Conservation (phyloP, 2,329 filamentous ascomycete species). For the Colletotrichum chlorophyti region DNA sequence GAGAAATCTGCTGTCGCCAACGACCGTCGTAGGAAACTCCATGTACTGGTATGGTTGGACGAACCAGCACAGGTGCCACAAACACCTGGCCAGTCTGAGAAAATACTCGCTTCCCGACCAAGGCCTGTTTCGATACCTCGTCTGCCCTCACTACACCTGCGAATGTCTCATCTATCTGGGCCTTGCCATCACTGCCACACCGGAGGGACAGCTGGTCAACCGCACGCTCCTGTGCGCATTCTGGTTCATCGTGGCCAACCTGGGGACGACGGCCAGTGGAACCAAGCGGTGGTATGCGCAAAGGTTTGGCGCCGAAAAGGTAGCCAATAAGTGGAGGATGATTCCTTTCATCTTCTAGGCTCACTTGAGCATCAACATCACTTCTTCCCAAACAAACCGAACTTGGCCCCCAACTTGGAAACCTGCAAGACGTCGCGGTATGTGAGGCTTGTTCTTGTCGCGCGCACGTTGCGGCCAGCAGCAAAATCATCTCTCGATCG, state of each 20-base stretch:
- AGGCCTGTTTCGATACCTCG: conserved; percentile 72
- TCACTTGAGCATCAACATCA: conserved; percentile 36
- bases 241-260: conserved; percentile 78
- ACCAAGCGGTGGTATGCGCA: conserved; percentile 81
- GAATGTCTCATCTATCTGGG: conserved; percentile 86
- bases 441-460: conserved; percentile 74
- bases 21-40: conserved; percentile 61
- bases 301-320: conserved; percentile 73
- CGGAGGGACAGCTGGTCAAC: conserved; percentile 70
- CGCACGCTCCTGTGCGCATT: conserved; percentile 74
- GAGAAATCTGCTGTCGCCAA: neutral
- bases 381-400: conserved; percentile 58
- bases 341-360: conserved; percentile 70
- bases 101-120: conserved; percentile 84
- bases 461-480: conserved; percentile 62
- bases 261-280: conserved; percentile 80
- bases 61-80: conserved; percentile 78
- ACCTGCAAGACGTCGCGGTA: conserved; percentile 88
- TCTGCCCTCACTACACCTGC: conserved; percentile 91
- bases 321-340: conserved; percentile 75
- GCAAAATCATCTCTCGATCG: conserved; percentile 52
- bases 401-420: conserved; percentile 72
- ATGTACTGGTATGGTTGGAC: conserved; percentile 74
- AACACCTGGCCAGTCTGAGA: conserved; percentile 71
- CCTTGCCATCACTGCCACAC: conserved; percentile 78